Evolutionary conservation across 495 filamentous ascomycete species (phyloP).

Genomic region (Acidiella bohemica): DNA sequence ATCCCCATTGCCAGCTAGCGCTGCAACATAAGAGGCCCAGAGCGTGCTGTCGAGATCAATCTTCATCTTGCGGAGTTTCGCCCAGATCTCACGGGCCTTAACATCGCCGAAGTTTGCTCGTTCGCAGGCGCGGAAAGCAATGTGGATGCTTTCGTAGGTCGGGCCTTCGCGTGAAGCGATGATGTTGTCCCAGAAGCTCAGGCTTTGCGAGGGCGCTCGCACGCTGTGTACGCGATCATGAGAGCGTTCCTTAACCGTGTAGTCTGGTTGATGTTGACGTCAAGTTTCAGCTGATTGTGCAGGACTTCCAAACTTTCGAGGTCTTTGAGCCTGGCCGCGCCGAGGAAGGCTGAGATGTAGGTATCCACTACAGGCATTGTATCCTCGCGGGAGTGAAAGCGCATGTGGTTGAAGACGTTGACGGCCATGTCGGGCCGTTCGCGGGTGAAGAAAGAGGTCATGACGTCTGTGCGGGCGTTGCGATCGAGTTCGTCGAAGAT

Average conservation of each 20-base stretch:
- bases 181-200: conserved; percentile 73
- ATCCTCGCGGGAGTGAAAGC: conserved; percentile 41
- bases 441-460: conserved; percentile 71
- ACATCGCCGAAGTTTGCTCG: conserved; percentile 42
- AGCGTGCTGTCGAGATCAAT: conserved; percentile 58
- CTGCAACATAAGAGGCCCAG: conserved; percentile 59
- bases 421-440: conserved; percentile 66
- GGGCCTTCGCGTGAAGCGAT: conserved; percentile 67
- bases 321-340: conserved; percentile 47
- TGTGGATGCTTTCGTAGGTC: conserved; percentile 58
- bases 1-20: conserved; percentile 54
- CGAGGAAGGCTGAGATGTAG: conserved; percentile 65
- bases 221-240: conserved; percentile 70
- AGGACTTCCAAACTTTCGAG: conserved; percentile 53
- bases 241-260: conserved; percentile 66
- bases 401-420: conserved; percentile 83
- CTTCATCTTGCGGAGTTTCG: conserved; percentile 56
- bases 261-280: conserved; percentile 59
- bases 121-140: conserved; percentile 68
- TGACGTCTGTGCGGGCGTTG: conserved; percentile 51
- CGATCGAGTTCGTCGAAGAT: conserved; percentile 64
- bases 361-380: conserved; percentile 54
- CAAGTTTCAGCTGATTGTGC: conserved; percentile 87
- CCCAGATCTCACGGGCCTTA: conserved; percentile 61
- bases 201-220: conserved; percentile 47